Evolutionary conservation across 2,329 filamentous ascomycete genomes (phyloP).

Genomic region (Colletotrichum theobromicola): DNA sequence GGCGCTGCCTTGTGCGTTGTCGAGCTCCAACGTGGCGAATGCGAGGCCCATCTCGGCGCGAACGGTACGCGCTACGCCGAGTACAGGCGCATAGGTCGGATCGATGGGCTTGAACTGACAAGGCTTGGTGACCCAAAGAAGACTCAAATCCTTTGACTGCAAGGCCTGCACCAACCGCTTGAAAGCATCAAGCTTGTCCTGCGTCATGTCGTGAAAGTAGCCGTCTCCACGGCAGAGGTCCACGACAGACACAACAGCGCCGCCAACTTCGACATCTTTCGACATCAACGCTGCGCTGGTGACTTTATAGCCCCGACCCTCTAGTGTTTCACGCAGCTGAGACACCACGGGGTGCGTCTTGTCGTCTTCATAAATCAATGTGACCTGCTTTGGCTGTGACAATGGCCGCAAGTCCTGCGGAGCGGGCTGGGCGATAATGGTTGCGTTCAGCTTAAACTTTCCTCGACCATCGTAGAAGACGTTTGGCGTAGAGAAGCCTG

Average conservation of each 20-base stretch:
- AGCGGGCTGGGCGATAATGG: neutral
- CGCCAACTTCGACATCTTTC: neutral
- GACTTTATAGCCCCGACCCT: neutral
- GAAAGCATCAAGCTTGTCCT: neutral
- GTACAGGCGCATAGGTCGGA: conserved; percentile 29
- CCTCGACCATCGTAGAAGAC: neutral
- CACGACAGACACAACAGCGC: neutral
- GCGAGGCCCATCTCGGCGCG: conserved; percentile 31
- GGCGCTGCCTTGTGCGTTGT: neutral
- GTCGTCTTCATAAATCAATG: neutral
- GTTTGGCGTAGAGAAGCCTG: neutral
- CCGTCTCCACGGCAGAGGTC: neutral
- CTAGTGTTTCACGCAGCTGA: neutral
- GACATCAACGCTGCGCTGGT: neutral
- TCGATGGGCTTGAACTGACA: conserved; percentile 27
- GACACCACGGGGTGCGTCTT: neutral
- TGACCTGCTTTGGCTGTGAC: neutral
- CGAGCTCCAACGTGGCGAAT: conserved; percentile 35
- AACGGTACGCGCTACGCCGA: conserved; percentile 32
- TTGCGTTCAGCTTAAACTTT: neutral
- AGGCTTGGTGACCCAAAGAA: conserved; percentile 34
- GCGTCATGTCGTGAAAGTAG: conserved; percentile 7
- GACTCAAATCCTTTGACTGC: neutral
- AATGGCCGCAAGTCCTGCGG: neutral
- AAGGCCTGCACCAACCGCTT: neutral